Conservation (phyloP, 2,329 filamentous ascomycete species). For the Hypoxylon sp. region DNA sequence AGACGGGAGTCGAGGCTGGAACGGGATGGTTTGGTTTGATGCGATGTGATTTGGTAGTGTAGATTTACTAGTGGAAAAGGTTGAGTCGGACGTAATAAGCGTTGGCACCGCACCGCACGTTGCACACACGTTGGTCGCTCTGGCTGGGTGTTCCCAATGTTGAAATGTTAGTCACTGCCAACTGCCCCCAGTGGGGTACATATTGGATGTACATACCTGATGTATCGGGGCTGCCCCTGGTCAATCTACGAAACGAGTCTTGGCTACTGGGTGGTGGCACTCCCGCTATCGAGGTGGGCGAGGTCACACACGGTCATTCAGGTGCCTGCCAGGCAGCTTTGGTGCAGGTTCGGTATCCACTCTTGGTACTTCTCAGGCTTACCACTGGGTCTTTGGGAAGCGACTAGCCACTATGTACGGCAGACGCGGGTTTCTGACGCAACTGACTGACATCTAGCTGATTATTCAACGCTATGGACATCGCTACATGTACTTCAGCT, state of each 20-base stretch:
- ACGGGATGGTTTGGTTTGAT: conserved; percentile 1
- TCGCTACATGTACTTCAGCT: too few species aligned
- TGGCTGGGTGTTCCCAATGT: background rate
- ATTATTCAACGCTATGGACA: background rate
- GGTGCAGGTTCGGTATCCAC: background rate
- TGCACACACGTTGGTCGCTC: conserved; percentile 8
- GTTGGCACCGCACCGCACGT: conserved; percentile 26
- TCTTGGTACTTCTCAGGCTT: background rate
- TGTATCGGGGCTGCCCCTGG: too few species aligned
- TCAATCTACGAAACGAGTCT: too few species aligned
- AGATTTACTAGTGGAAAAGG: conserved; percentile 19
- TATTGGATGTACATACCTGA: too few species aligned
- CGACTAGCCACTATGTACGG: conserved; percentile 14
- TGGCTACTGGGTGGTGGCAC: too few species aligned
- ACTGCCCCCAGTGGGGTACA: background rate
- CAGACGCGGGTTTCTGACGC: conserved; percentile 41
- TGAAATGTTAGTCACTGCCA: background rate
- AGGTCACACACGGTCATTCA: background rate
- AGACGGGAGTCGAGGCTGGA: conserved; percentile 9
- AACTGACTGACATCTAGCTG: conserved; percentile 19
- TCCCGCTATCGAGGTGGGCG: too few species aligned
- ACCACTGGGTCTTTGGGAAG: conserved; percentile 6
- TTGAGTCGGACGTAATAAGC: conserved; percentile 21
- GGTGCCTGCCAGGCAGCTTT: conserved; percentile 3
- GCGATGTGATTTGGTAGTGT: conserved; percentile 20